These are phyloP conservation scores for Saccharomycopsis babjevae DNA, from an alignment of 805 yeast genomes.

Conservation along the genomic window DNA sequence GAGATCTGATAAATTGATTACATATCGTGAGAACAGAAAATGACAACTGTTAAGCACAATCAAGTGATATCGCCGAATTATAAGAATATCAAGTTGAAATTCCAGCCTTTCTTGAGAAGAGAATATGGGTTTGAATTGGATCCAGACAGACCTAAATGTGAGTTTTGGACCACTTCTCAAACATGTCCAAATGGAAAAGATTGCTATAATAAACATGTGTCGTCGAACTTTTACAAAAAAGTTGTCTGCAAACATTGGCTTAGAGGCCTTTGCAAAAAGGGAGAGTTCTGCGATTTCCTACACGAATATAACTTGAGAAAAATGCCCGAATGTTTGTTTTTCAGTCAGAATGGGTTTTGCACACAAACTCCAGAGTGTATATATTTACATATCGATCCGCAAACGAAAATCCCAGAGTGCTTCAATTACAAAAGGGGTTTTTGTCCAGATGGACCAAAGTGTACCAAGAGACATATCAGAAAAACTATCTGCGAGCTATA, in stretches of 20 bases:
- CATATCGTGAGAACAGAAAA: background rate
- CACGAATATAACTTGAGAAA: slow-evolving; percentile 90
- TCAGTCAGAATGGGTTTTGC: slow-evolving; percentile 70
- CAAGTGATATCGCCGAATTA: slow-evolving; percentile 20
- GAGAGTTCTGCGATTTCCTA: slow-evolving; percentile 89
- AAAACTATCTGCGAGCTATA: slow-evolving; percentile 68
- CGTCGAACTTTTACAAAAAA: slow-evolving; percentile 57
- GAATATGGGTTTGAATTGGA: slow-evolving; percentile 78
- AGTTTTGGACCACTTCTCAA: slow-evolving; percentile 51
- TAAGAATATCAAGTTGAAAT: slow-evolving; percentile 40
- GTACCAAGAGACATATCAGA: slow-evolving; percentile 72
- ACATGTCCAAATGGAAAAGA: slow-evolving; percentile 78
- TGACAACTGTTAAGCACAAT: slow-evolving; percentile 6
- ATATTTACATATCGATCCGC: slow-evolving; percentile 85
- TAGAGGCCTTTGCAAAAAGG: slow-evolving; percentile 92
- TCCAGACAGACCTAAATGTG: slow-evolving; percentile 85
- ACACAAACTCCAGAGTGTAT: slow-evolving; percentile 92
- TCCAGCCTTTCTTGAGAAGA: slow-evolving; percentile 71
- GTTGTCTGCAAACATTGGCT: slow-evolving; percentile 97
- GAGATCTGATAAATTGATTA: too few relatives aligned
- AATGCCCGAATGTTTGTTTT: slow-evolving; percentile 95
- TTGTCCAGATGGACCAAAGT: slow-evolving; percentile 84
- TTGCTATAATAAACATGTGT: slow-evolving; percentile 81
- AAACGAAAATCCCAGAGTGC: slow-evolving; percentile 80
- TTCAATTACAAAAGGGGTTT: slow-evolving; percentile 76